Evolutionary conservation across 2,329 filamentous ascomycete genomes (phyloP), one percentile per base, ranked within the genome.

Genomic region (Phialophora verrucosa): DNA sequence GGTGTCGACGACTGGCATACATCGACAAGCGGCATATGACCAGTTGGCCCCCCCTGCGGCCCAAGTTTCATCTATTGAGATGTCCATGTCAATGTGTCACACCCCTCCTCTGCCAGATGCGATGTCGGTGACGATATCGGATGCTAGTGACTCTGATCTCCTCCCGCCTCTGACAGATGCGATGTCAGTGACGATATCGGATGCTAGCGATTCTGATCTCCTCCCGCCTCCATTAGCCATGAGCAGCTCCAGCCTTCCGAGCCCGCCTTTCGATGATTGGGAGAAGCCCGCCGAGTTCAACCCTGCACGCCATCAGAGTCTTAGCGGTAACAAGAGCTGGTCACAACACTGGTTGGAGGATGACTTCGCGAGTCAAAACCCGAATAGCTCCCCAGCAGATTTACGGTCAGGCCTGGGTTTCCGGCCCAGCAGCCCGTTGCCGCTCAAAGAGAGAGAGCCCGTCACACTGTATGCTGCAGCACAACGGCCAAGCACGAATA

Each of bases 381-480:
- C 62, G 11, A 29, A 59, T 12, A 56, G 58, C 11, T 62, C 49
- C 4, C 49, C 62, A n/a, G 32, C 25, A 42, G 49, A 54, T 32
- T 23, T 25, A 27, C 27, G 49, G 31, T 44, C 57, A 10, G 14
- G 44, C 44, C 51, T 58, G 32, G 61, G 57, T 42, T 47, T 54
- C 35, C 25, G 44, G 35, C 29, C 54, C 2, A 63, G 53, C 27
- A 62, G 44, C 32, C 55, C 32, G 8, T 59, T 51, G 12, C 14
- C 50, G 4, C 61, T 64, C 10, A 35, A 66, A 25, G 65, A 62
- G 17, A 49, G 60, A 75, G 73, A 23, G 70, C 74, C 4, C 76
- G 75, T 62, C 76, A 77, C 66, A 1, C 66, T 60, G 50, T 61
- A 69, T n/a, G 57, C 63, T 10, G 25, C 59, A 29, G 31, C 67